Conservation (phyloP, 768 basidiomycete species). For the Suillus subaureus region DNA sequence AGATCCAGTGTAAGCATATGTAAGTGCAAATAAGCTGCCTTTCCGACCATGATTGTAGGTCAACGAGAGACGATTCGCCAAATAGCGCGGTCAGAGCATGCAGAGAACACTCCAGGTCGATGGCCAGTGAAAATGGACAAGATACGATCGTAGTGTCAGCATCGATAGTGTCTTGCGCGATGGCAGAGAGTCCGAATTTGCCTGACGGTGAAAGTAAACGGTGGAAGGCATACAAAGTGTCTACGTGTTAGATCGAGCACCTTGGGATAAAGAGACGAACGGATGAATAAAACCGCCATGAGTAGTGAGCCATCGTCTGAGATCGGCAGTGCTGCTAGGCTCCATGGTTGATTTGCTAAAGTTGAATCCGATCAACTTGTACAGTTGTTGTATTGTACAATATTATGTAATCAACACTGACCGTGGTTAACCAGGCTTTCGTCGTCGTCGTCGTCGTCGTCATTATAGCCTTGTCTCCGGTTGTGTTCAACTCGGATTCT, state of each 20-base stretch:
- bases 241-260: slow-evolving; percentile 34
- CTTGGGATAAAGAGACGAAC: slow-evolving; percentile 45
- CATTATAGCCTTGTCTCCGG: no score
- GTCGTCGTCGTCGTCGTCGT: no score
- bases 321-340: slow-evolving; percentile 10
- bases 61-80: slow-evolving; percentile 17
- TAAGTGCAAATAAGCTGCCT: slow-evolving; percentile 73
- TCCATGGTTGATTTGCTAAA: not conserved
- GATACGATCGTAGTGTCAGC: slow-evolving; percentile 61
- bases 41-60: slow-evolving; percentile 50
- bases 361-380: no score
- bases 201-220: slow-evolving; percentile 31
- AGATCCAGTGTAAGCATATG: slow-evolving; percentile 63
- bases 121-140: slow-evolving; percentile 66
- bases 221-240: slow-evolving; percentile 3
- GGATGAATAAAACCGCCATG: slow-evolving; percentile 57
- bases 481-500: no score
- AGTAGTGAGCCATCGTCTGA: slow-evolving; percentile 53
- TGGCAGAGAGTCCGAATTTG: slow-evolving; percentile 48
- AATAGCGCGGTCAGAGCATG: slow-evolving; percentile 48
- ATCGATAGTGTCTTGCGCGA: slow-evolving; percentile 51
- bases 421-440: no score
- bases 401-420: no score
- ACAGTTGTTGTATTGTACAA: no score
- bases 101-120: slow-evolving; percentile 56